Evolutionary conservation across 805 yeast species (phyloP), one percentile per base, ranked within the genome.

Genomic region (Aciculoconidium aculeatum): DNA sequence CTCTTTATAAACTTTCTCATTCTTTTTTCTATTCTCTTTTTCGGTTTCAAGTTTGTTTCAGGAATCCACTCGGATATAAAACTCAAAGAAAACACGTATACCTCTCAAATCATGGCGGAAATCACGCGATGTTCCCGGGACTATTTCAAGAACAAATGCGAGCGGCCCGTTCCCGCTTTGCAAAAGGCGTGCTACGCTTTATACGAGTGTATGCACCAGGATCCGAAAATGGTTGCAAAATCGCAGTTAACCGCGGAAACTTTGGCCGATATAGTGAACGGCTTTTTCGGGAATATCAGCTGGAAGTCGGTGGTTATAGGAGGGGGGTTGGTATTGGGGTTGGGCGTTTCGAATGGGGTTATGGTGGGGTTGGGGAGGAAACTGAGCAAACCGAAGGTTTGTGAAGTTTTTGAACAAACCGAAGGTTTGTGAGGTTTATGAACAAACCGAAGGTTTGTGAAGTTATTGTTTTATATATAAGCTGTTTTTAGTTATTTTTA

Each of bases 181-280:
- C 92, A 80, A 42, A 53, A 57, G 2, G 59, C 72, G 9, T 90
- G 98, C 53, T 61, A 68, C 19, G 66, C 65, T 19, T 85, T 94
- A 92, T 80, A 74, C 37, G 70, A 68, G 34, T 92, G 98, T 52
- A 84, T 85, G 87, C 74, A 77, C 42, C 59, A 77, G 27, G 90
- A 85, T 39, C 88, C 94, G 7, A 68, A 71, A 42, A 58, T 31
- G 51, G 67, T 78, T 8, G 88, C 84, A 3, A 69, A 75, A 27
- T 82, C 90, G 1, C 68, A 67, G 36, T 69, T 86, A 32, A 77
- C 87, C 26, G 94, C 94, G 0, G 87, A 80, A 48, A 79, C 90
- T 0, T 67, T 85, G 42, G 94, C 94, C 1, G 90, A 81, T 38
- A 81, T 84, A 6, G 61, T 86, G 25, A 82, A 86, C 53, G 76